phyloP scores from a whole-genome alignment of 2,329 filamentous ascomycete species.

The Hymenoscyphus occultus region DNA sequence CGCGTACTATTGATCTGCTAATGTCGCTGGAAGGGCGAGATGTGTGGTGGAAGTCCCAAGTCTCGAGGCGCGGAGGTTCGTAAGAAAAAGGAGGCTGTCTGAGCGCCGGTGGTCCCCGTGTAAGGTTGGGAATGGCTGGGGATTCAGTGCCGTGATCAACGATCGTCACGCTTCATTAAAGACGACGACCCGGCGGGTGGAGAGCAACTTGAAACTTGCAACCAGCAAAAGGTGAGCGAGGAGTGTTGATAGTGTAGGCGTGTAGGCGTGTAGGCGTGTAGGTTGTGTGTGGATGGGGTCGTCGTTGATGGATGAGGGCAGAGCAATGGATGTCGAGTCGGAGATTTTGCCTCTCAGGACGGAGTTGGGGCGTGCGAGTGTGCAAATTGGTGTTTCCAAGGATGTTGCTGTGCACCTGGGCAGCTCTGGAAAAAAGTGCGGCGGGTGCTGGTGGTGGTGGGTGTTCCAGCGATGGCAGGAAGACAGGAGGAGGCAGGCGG shows the following conservation, averaged over 20 bases:
- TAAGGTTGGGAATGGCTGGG: constrained; percentile 17
- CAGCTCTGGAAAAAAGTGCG: neutral
- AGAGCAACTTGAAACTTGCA: constrained; percentile 2
- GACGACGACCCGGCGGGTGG: neutral
- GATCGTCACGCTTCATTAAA: constrained; percentile 9
- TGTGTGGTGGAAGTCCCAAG: constrained; percentile 9
- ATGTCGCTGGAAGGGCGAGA: constrained; percentile 3
- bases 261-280: too few relatives aligned
- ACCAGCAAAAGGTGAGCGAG: neutral
- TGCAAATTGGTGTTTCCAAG: neutral
- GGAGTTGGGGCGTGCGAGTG: neutral
- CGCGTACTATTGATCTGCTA: constrained; percentile 25
- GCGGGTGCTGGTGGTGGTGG: too few relatives aligned
- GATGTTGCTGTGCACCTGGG: neutral
- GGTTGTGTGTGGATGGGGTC: neutral
- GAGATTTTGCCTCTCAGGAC: neutral
- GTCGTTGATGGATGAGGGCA: neutral
- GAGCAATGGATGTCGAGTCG: neutral
- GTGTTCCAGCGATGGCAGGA: neutral
- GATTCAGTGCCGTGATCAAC: constrained; percentile 4
- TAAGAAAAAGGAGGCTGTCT: constrained; percentile 14
- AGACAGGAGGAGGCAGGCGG: neutral
- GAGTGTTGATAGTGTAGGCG: neutral
- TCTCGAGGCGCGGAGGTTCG: constrained; percentile 11
- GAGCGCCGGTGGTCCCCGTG: constrained; percentile 12